Evolutionary conservation across 2,329 filamentous ascomycete species (phyloP).

Genomic region (Cladosporium sp.): DNA sequence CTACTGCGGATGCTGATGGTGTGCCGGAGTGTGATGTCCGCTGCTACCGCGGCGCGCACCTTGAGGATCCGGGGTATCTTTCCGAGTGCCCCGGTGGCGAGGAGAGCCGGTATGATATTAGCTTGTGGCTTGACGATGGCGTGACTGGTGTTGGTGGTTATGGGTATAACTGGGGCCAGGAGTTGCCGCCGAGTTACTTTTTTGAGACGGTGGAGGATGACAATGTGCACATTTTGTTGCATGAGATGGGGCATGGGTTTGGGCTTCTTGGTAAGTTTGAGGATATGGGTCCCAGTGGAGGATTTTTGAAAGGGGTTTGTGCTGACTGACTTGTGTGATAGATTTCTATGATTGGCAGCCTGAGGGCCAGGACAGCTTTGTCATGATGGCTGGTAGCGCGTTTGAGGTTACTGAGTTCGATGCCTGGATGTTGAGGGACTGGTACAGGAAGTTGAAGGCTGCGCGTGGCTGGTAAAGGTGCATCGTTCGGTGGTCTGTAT

Average conservation of each 20-base stretch:
- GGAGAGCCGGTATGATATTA: constrained; percentile 46
- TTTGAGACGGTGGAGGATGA: constrained; percentile 38
- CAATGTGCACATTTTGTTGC: constrained; percentile 50
- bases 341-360: constrained; percentile 51
- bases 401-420: constrained; percentile 50
- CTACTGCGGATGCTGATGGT: constrained; percentile 42
- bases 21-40: constrained; percentile 45
- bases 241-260: constrained; percentile 51
- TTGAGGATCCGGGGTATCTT: constrained; percentile 41
- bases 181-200: constrained; percentile 50
- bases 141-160: constrained; percentile 48
- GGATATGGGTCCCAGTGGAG: neutral
- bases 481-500: neutral
- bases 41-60: constrained; percentile 50
- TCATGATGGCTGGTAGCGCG: constrained; percentile 50
- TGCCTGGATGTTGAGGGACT: constrained; percentile 52
- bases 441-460: constrained; percentile 41
- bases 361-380: constrained; percentile 44
- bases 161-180: constrained; percentile 22
- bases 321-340: neutral
- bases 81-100: constrained; percentile 40
- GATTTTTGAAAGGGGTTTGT: neutral
- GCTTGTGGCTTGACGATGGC: constrained; percentile 50
- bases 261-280: constrained; percentile 1
- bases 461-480: constrained; percentile 12